Base-by-base conservation (phyloP, 768 basidiomycete species). In the Termitomyces sp. region DNA sequence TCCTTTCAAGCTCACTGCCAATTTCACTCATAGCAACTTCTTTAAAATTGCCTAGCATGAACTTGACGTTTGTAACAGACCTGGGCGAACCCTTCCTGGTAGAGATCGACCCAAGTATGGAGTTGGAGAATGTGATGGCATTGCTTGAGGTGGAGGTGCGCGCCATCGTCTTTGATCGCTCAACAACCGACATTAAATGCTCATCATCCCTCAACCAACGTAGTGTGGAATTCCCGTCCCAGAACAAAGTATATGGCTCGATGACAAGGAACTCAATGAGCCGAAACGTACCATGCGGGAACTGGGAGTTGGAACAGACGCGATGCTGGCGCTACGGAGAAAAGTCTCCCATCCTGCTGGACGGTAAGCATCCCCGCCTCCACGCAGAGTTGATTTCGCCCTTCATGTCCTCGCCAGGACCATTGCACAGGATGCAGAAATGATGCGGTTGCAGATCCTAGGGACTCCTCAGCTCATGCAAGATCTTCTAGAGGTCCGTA, bases 131-230 rank as follows among this genome's bases (percentile, higher is more conserved):
- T 70, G 87, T 98, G 39, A 89, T 89, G 82, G 96, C 93, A 13
- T 78, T 98, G 55, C 79, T 97, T n/a, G 94, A 97, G 73, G 95
- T 89, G 0, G 95, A 98, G 84, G 96, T 94, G 70, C 70, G 87
- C 69, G n/a, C 45, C 55, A 46, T 47, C 36, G 24, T 41, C 11
- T 41, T 37, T 41, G 52, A 41, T 54, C 53, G 47, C 24, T 55
- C n/a, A 9, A 24, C 42, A 22, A 22, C n/a, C 16, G 18, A n/a
- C 54, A 9, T 33, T 15, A 22, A 18, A 31, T 41, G 16, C 42
- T 50, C 27, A 48, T 51, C 33, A 50, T 50, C 49, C 34, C 37
- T 30, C 20, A 41, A 50, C 37, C 27, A 48, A 50, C 44, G 11
- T 18, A 95, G 93, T 92, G 89, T 15, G 86, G 85, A 24, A 85